Evolutionary conservation across 164 flowering plant genomes (phyloP).

Genomic region (Brasenia schreberi): DNA sequence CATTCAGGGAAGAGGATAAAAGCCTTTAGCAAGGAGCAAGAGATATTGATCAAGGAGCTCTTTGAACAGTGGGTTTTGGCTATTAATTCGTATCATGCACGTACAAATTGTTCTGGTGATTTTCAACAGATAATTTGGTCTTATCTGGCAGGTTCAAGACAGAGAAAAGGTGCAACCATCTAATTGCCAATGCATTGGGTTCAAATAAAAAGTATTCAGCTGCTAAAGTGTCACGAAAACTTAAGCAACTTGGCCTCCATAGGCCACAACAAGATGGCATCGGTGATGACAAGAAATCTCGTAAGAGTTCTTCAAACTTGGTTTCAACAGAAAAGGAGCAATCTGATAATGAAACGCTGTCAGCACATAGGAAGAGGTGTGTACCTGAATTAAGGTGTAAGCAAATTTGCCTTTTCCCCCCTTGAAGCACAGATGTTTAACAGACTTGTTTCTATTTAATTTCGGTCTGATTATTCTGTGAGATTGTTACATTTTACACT

Average conservation of each 20-base stretch:
- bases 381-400: background rate
- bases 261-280: slow-evolving; percentile 24
- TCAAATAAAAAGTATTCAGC: slow-evolving; percentile 41
- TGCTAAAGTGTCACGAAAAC: slow-evolving; percentile 59
- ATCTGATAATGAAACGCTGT: slow-evolving; percentile 53
- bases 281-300: slow-evolving; percentile 16
- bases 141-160: slow-evolving; percentile 48
- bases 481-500: too few relatives aligned
- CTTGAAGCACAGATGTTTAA: background rate
- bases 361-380: slow-evolving; percentile 32
- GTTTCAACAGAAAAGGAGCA: slow-evolving; percentile 13
- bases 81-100: background rate
- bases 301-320: slow-evolving; percentile 18
- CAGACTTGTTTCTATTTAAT: background rate
- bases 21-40: slow-evolving; percentile 64
- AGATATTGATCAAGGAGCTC: slow-evolving; percentile 39
- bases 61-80: slow-evolving; percentile 64
- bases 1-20: slow-evolving; percentile 47
- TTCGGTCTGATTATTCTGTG: too few relatives aligned
- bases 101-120: background rate
- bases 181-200: slow-evolving; percentile 81
- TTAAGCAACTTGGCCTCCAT: slow-evolving; percentile 67
- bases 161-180: slow-evolving; percentile 60
- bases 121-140: background rate
- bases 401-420: too few relatives aligned